Percentiles rank a stretch among this genome's conserved stretches.
Evolutionary conservation across 148 eudicot species (phyloP).

Genomic region (Silene latifolia): DNA sequence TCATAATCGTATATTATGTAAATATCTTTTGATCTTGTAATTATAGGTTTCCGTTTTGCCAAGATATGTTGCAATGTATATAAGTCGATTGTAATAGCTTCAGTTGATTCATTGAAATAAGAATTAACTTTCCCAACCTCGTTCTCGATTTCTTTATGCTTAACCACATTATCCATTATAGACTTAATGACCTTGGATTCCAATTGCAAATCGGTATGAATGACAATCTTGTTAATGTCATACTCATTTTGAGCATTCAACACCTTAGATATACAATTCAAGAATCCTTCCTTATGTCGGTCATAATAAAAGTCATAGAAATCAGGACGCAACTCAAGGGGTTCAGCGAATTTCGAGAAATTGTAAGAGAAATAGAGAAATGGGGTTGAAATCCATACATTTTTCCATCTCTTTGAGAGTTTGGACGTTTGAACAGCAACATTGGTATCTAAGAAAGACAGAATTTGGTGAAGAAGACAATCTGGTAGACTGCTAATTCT

Average conservation of each 20-base stretch:
- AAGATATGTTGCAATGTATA: no score
- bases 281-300: background rate
- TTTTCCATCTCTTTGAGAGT: background rate
- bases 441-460: conserved; percentile 7
- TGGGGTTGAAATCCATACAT: background rate
- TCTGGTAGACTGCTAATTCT: conserved; percentile 12
- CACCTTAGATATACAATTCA: conserved; percentile 1
- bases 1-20: no score
- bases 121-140: no score
- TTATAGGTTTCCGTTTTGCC: no score
- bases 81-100: no score
- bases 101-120: no score
- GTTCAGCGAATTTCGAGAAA: background rate
- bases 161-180: background rate
- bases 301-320: background rate
- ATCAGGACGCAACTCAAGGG: background rate
- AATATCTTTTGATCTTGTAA: no score
- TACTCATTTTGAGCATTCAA: background rate
- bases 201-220: background rate
- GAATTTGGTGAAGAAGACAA: background rate
- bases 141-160: background rate
- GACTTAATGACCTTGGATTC: background rate
- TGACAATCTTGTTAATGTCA: background rate
- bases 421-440: background rate
- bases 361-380: background rate